Evolutionary conservation across 2,329 filamentous ascomycete genomes (phyloP).

Genomic region (Colletotrichum simmondsii): DNA sequence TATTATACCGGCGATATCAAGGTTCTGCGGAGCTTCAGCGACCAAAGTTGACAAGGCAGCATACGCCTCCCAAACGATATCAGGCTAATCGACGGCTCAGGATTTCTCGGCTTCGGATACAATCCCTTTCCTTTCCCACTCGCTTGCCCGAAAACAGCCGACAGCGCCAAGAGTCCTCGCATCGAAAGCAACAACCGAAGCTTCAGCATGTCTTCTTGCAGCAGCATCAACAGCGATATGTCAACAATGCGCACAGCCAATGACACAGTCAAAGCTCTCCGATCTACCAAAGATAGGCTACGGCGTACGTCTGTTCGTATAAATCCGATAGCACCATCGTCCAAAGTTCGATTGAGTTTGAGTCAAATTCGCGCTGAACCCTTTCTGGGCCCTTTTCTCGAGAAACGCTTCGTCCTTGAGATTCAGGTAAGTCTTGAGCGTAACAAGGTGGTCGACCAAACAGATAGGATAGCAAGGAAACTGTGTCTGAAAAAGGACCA

Average conservation of each 20-base stretch:
- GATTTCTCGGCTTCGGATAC: neutral
- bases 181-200: neutral
- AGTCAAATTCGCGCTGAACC: neutral
- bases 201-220: neutral
- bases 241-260: neutral
- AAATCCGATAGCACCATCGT: neutral
- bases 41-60: neutral
- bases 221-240: neutral
- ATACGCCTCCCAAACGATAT: neutral
- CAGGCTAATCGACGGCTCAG: neutral
- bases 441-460: too few relatives aligned
- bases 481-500: too few relatives aligned
- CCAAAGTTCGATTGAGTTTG: constrained; percentile 3
- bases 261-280: neutral
- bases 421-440: constrained; percentile 5
- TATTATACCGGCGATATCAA: neutral
- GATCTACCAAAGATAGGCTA: neutral
- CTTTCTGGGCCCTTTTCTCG: neutral
- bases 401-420: neutral
- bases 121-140: neutral
- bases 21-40: neutral
- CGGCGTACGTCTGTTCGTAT: neutral
- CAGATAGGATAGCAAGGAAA: too few relatives aligned
- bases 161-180: neutral
- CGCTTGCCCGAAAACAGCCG: too few relatives aligned